Percentiles rank a stretch among this genome's conserved stretches.
Conservation (phyloP, 1,284 basidiomycete species). For the Leccinum insolens region DNA sequence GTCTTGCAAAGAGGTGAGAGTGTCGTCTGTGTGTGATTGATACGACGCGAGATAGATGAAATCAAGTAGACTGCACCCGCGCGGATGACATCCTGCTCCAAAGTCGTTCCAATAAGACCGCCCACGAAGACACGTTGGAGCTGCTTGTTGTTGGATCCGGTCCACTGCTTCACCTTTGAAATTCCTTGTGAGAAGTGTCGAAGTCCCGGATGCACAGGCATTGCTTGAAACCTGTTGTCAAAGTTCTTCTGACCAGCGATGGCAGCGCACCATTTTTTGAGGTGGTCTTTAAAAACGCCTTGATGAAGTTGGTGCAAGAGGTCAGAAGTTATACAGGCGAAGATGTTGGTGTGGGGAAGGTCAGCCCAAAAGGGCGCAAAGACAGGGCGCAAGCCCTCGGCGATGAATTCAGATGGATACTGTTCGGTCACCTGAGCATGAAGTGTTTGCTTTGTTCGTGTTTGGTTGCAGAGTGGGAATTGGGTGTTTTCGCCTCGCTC, state of each 20-base stretch:
- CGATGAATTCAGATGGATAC: background rate
- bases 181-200: no score
- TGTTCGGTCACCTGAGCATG: background rate
- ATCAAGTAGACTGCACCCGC: no score
- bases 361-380: background rate
- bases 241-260: background rate
- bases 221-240: no score
- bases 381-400: background rate
- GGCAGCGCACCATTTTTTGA: background rate
- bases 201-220: no score
- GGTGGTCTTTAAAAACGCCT: slow-evolving; percentile 3
- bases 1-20: no score
- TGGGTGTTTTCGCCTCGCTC: background rate
- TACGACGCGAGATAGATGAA: no score
- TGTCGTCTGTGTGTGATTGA: no score
- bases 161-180: no score
- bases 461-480: background rate
- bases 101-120: no score
- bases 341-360: background rate
- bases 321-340: background rate
- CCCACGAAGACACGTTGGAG: no score
- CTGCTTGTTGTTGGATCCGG: no score
- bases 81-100: no score
- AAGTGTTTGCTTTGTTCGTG: background rate
- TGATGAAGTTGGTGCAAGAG: background rate